Evolutionary conservation across 1,284 basidiomycete species (phyloP), one percentile per base, ranked within the genome.

Genomic region (Lignosus rhinocerotis): DNA sequence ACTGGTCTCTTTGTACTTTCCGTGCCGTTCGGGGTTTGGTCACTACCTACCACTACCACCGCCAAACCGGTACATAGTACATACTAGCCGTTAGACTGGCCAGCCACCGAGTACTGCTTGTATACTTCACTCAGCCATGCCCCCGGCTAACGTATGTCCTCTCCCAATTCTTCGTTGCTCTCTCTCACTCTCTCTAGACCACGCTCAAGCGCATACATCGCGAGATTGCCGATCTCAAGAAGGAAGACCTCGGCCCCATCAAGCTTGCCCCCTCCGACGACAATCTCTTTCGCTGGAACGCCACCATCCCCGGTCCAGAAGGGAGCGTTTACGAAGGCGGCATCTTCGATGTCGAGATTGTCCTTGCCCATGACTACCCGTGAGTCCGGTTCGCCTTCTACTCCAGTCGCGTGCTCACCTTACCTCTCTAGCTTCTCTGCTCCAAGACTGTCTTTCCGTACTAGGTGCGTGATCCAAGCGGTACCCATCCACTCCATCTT

Each of bases 281-380:
- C 43, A 76, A 75, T 49, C 76, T 85, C 30, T 82, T 83, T 65
- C 68, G 75, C 30, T 86, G 84, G 84, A 75, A 70, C 34, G 82
- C 80, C 0, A 69, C 70, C 25, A 84, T 96, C 53, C 93, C 93
- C 16, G 92, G 93, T 0, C 93, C 93, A 0, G 81, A 88, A 63
- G 94, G 92, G 19, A 93, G 90, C 56, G 84, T 91, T 0, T 97
- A 97, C 70, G 92, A 95, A 72, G 92, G 92, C 1, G 95, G 94
- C 1, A 74, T 88, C 19, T 96, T 95, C 69, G 77, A 88, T 30
- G 78, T 94, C 3, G 86, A 90, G 49, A 86, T 96, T 25, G 74
- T 75, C 16, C 78, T 96, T 11, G 83, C 87, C 3, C 67, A 77
- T 1, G 92, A 95, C 74, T 96, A 96, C 72, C 93, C 93, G 92